phyloP scores from a whole-genome alignment of 2,329 filamentous ascomycete species.

The Aaosphaeria pasadenensis region DNA sequence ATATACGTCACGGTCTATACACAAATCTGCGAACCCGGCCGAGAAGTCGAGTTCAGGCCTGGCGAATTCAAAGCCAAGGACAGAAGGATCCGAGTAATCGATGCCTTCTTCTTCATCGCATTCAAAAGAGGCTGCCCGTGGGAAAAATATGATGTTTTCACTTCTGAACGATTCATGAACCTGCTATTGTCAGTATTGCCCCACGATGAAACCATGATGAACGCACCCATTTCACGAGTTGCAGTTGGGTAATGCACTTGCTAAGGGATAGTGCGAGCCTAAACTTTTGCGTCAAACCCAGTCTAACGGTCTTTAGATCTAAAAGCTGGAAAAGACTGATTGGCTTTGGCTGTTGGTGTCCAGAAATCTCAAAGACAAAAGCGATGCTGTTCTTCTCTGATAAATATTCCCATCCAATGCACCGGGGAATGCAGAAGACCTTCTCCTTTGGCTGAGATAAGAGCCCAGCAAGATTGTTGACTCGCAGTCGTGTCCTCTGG shows the following conservation, averaged over 20 bases:
- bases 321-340: slow-evolving; percentile 4
- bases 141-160: slow-evolving; percentile 14
- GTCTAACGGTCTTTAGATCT: neutral
- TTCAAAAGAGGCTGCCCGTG: neutral
- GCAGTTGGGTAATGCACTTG: slow-evolving; percentile 9
- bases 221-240: slow-evolving; percentile 12
- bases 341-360: neutral
- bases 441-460: slow-evolving; percentile 7
- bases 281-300: neutral
- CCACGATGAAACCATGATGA: too few relatives aligned
- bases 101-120: neutral
- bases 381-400: neutral
- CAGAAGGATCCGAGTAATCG: slow-evolving; percentile 4
- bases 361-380: slow-evolving; percentile 8
- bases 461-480: slow-evolving; percentile 4
- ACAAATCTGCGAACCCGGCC: neutral
- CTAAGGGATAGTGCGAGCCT: slow-evolving; percentile 4
- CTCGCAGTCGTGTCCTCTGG: neutral
- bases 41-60: slow-evolving; percentile 9
- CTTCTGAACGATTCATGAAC: slow-evolving; percentile 7
- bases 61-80: slow-evolving; percentile 13
- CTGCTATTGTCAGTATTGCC: too few relatives aligned
- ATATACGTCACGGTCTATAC: slow-evolving; percentile 10
- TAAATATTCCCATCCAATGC: slow-evolving; percentile 9
- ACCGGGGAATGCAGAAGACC: slow-evolving; percentile 8